Base-by-base conservation (phyloP, 2,329 filamentous ascomycete species). In the Neophaeococcomyces aloes region DNA sequence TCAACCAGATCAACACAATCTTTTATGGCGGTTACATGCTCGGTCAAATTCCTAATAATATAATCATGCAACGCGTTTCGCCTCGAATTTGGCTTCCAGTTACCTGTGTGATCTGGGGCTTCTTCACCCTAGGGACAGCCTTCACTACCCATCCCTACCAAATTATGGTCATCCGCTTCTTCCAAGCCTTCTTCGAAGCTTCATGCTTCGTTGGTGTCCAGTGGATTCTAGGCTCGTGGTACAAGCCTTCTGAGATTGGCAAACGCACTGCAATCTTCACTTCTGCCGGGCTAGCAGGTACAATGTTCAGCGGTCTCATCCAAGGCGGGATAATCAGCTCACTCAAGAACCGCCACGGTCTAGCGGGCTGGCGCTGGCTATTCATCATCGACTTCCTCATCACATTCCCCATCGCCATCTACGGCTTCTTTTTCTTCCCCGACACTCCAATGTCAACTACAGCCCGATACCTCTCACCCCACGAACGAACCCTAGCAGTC, bases 321-420 rank as follows among this genome's bases (percentile, higher is more conserved):
- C 48, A 49, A 27, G 41, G 44, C 11, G 44, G 31, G 19, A 49
- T 49, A 8, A 36, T 47, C 25, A 68, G 67, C 15, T 69, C 69
- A 21, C 61, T 77, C 0, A 70, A 71, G 14, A 72, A 72, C 0
- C 59, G 67, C 0, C 56, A 56, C 8, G 73, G 72, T 0, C 66
- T 69, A 53, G 59, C 66, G 0, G 73, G 72, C 0, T 55, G 51
- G 62, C 50, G 59, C 38, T 65, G 63, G 63, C 47, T 65, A 4
- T 65, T 64, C 36, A 60, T 65, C 29, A 58, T 65, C 25, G 61
- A 64, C 42, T 61, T 61, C 2, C 42, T 64, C 18, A 68, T 68
- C 39, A 66, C 65, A 6, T 48, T 67, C 29, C 69, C 62, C 29
- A 66, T 65, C 36, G 67, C 59, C 6, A 59, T 68, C 15, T 59